Evolutionary conservation across 352 stramenopile species (phyloP), one percentile per base, ranked within the genome.

Genomic region (Globisporangium spiculum): DNA sequence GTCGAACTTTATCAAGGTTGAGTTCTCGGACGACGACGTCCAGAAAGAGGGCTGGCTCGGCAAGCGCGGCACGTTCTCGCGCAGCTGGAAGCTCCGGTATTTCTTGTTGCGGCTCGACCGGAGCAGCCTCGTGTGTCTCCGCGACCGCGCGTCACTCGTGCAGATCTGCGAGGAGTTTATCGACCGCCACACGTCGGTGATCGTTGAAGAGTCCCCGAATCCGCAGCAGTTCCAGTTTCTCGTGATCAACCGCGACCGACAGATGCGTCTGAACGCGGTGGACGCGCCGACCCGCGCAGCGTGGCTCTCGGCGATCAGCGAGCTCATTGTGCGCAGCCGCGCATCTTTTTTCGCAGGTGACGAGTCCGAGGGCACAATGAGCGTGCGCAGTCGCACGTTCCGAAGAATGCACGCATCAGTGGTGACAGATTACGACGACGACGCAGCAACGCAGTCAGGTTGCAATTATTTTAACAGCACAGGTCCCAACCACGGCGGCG

Each of bases 21-120:
- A 85, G n/a, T 94, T 91, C 64, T 77, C 80, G 7, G 77, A 91
- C 44, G 76, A 93, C 1, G 81, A 90, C 34, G 80, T 94, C n/a
- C 63, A 84, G 60, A 80, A 84, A 20, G 85, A 96, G 71, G 88
- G 85, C 0, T 96, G 88, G 88, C 72, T 96, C 0, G 88, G 86
- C 0, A 72, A 89, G 34, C 70, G 84, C 18, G 85, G 88, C 14
- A 74, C 79, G 48, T 72, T 93, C n/a, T 92, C 88, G 20, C 71
- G 84, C 32, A 92, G 79, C 54, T 96, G 88, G 88, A 94, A 93
- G 73, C 77, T 96, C 27, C 83, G 88, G 0, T 96, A 94, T 64
- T 96, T 91, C 46, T 68, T 94, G 46, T 72, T 96, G 4, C 76
- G 83, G 0, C 77, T 72, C 48, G 86, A 94, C 59, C 84, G 79